Conservation (phyloP, 2,329 filamentous ascomycete species). For the Fusarium heterosporum region DNA sequence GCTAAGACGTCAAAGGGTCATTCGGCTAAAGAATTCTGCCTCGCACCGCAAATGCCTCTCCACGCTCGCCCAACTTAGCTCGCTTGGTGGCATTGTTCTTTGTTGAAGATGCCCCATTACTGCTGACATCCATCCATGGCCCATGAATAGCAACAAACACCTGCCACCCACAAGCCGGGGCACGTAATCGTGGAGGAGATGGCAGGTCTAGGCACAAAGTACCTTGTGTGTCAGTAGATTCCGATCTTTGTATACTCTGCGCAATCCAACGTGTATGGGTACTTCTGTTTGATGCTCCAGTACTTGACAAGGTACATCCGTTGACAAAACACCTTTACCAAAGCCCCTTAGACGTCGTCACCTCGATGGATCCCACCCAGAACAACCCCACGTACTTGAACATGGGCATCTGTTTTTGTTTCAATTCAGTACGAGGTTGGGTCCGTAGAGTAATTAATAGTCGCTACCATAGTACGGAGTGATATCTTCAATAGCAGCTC, state of each 20-base stretch:
- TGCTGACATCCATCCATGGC: slow-evolving; percentile 31
- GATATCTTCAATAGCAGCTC: not conserved
- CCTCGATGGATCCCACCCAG: slow-evolving; percentile 37
- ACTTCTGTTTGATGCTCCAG: slow-evolving; percentile 7
- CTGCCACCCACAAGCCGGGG: slow-evolving; percentile 23
- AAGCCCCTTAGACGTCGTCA: slow-evolving; percentile 44
- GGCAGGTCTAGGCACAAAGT: not conserved
- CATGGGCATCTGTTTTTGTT: slow-evolving; percentile 53
- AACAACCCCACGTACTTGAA: slow-evolving; percentile 54
- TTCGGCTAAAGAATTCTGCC: slow-evolving; percentile 11
- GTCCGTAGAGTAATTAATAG: not conserved
- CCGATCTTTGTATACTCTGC: slow-evolving; percentile 9
- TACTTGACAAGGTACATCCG: slow-evolving; percentile 17
- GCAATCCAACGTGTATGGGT: not conserved
- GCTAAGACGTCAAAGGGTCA: slow-evolving; percentile 8
- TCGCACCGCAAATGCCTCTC: slow-evolving; percentile 2
- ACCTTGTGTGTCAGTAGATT: not conserved
- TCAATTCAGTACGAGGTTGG: slow-evolving; percentile 8
- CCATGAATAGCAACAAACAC: slow-evolving; percentile 9
- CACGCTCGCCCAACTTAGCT: slow-evolving; percentile 17
- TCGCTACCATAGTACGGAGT: not conserved
- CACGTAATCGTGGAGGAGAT: slow-evolving; percentile 8
- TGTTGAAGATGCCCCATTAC: slow-evolving; percentile 8
- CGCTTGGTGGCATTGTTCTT: not conserved
- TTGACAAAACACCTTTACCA: slow-evolving; percentile 18